A percentile compares a stretch with the other conserved stretches of the same genome.
Evolutionary conservation across 352 stramenopile genomes (phyloP).

Genomic region (Achlya hypogyna): DNA sequence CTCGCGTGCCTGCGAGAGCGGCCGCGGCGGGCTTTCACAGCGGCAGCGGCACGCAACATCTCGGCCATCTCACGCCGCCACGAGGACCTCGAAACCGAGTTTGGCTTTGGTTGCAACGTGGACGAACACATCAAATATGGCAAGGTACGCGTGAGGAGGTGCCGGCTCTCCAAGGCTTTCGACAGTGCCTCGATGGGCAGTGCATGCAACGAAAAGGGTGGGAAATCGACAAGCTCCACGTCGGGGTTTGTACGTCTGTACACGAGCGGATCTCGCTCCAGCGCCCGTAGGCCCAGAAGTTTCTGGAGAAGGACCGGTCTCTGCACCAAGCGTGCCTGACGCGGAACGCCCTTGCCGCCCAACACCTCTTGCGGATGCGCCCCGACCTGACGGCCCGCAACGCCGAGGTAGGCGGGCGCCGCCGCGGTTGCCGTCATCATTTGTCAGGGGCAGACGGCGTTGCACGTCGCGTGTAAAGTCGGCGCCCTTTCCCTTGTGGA

Average conservation of each 20-base stretch:
- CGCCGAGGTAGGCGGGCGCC: background rate
- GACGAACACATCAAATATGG: slow-evolving; percentile 19
- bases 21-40: background rate
- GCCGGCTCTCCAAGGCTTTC: background rate
- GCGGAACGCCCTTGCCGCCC: slow-evolving; percentile 3
- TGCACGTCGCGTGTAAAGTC: background rate
- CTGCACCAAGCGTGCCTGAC: slow-evolving; percentile 6
- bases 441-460: slow-evolving; percentile 1
- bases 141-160: background rate
- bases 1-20: too few relatives aligned
- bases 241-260: background rate
- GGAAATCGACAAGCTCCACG: slow-evolving; percentile 7
- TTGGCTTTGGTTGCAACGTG: slow-evolving; percentile 18
- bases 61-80: background rate
- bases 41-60: background rate
- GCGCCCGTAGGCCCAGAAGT: slow-evolving; percentile 1
- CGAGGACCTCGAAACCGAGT: background rate
- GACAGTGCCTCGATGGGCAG: slow-evolving; percentile 13
- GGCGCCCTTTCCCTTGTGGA: background rate
- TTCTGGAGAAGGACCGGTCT: background rate
- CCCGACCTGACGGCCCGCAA: background rate
- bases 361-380: background rate
- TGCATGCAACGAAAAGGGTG: slow-evolving; percentile 10
- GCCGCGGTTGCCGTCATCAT: background rate
- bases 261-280: background rate